Conservation (phyloP, 2,329 filamentous ascomycete genomes). For the Biscogniauxia mediterranea region DNA sequence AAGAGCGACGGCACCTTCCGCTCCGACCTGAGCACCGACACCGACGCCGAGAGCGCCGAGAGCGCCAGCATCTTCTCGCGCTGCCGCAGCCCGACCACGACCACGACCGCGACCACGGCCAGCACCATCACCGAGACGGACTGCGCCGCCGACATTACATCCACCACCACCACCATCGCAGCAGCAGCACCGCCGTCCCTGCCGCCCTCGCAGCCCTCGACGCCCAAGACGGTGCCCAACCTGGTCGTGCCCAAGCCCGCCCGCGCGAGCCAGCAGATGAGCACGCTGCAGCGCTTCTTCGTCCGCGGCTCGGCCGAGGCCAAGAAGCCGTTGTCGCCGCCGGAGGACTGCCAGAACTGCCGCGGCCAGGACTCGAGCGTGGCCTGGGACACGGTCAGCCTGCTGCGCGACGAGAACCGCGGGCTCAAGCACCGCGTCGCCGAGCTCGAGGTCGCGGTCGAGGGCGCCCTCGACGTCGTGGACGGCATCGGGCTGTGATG, state of each 20-base stretch:
- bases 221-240: conserved; percentile 6
- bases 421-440: conserved; percentile 58
- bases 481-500: conserved; percentile 50
- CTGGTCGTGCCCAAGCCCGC: conserved; percentile 24
- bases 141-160: conserved; percentile 3
- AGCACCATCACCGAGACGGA: conserved; percentile 23
- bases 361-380: conserved; percentile 56
- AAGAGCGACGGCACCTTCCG: conserved; percentile 42
- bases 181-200: conserved; percentile 1
- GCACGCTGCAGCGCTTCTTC: conserved; percentile 48
- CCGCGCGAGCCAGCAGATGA: conserved; percentile 37
- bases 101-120: conserved; percentile 35
- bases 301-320: conserved; percentile 41
- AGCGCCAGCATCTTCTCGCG: conserved; percentile 60
- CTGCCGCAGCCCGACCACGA: conserved; percentile 53
- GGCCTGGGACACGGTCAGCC: conserved; percentile 63
- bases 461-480: conserved; percentile 59
- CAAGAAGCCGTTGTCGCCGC: conserved; percentile 12
- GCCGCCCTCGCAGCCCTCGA: conserved; percentile 12
- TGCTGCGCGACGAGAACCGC: conserved; percentile 61
- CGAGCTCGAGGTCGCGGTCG: conserved; percentile 58
- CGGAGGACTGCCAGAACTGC: conserved; percentile 52
- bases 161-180: background rate
- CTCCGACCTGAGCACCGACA: conserved; percentile 47
- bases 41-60: conserved; percentile 49